Evolutionary conservation across 352 stramenopile genomes (phyloP).

Genomic region (Phytophthora pistaciae): DNA sequence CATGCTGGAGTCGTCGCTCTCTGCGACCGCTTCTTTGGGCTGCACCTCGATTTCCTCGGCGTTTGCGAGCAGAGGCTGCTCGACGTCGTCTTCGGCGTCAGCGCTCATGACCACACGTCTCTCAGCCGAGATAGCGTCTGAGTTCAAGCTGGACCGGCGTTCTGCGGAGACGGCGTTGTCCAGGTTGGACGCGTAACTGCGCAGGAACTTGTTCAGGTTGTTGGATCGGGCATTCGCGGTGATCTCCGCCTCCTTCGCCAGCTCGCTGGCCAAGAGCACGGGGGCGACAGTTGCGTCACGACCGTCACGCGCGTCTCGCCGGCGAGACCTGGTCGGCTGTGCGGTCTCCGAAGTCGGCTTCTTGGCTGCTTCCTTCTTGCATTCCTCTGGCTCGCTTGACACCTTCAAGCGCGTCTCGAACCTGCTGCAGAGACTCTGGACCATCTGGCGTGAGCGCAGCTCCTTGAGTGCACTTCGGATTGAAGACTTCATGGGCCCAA

Average conservation of each 20-base stretch:
- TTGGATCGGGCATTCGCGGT: constrained; percentile 45
- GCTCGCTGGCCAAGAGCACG: constrained; percentile 12
- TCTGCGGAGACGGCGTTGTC: constrained; percentile 41
- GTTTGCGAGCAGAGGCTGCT: constrained; percentile 24
- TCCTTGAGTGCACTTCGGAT: constrained; percentile 57
- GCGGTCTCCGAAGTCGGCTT: constrained; percentile 23
- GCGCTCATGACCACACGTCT: constrained; percentile 17
- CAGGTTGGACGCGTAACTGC: constrained; percentile 73
- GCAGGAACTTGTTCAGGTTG: constrained; percentile 76
- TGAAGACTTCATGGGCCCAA: constrained; percentile 52
- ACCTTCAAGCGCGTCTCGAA: constrained; percentile 48
- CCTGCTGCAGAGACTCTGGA: constrained; percentile 63
- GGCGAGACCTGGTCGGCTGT: constrained; percentile 10
- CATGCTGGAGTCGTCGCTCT: constrained; percentile 15
- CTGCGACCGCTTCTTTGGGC: neutral
- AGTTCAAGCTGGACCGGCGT: constrained; percentile 7
- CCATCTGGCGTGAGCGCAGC: constrained; percentile 57
- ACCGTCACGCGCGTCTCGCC: constrained; percentile 25
- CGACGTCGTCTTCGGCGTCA: constrained; percentile 22
- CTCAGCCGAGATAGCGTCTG: constrained; percentile 18
- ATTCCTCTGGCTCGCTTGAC: constrained; percentile 18
- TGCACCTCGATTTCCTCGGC: constrained; percentile 11
- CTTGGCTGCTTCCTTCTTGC: constrained; percentile 10
- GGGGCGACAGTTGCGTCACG: constrained; percentile 16
- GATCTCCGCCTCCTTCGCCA: constrained; percentile 23